A percentile compares a stretch with the other conserved stretches of the same genome.
These are phyloP conservation scores for Anacardium occidentale DNA, from an alignment of 345 rosid genomes.

Conservation along the genomic window DNA sequence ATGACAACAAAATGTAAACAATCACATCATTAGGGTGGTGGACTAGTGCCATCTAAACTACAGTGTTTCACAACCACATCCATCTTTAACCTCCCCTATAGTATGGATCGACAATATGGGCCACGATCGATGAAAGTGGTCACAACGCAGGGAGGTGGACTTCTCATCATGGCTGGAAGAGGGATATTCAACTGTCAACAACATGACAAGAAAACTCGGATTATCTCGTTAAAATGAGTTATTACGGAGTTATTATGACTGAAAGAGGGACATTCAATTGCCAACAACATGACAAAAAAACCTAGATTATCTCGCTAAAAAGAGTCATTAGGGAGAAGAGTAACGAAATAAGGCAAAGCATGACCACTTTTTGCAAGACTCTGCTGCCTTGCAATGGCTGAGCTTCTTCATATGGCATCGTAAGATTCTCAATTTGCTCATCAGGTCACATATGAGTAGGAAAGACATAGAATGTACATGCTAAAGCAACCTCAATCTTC, in stretches of 20 bases:
- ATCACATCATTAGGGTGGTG: too few relatives aligned
- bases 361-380: conserved; percentile 47
- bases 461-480: neutral
- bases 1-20: too few relatives aligned
- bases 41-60: too few relatives aligned
- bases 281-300: conserved; percentile 42
- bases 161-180: conserved; percentile 63
- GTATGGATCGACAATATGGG: conserved; percentile 57
- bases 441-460: conserved; percentile 44
- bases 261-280: too few relatives aligned
- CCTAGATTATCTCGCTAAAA: conserved; percentile 48
- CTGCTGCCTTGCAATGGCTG: conserved; percentile 49
- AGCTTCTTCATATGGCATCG: conserved; percentile 57
- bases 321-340: too few relatives aligned
- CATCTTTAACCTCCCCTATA: conserved; percentile 62
- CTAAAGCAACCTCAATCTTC: too few relatives aligned
- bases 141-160: conserved; percentile 59
- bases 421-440: conserved; percentile 59
- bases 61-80: conserved; percentile 49
- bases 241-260: too few relatives aligned
- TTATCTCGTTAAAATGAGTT: too few relatives aligned
- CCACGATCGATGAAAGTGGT: conserved; percentile 52
- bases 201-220: neutral
- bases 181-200: conserved; percentile 58
- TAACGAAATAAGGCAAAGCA: conserved; percentile 65